These are phyloP conservation scores for Epichloe bromicola DNA, from an alignment of 2,329 filamentous ascomycete genomes.

Conservation along the genomic window DNA sequence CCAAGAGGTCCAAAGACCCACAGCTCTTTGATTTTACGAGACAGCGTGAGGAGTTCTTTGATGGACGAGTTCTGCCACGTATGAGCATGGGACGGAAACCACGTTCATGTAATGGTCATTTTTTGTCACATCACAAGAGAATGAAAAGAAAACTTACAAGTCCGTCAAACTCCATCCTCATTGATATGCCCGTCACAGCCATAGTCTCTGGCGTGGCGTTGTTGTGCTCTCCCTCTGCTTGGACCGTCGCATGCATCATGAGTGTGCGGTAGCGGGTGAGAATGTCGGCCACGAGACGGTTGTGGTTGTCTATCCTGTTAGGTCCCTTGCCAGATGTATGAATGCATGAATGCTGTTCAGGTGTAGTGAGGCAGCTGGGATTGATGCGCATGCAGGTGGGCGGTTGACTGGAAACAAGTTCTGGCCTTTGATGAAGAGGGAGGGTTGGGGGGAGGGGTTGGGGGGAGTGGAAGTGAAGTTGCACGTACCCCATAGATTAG, in stretches of 20 bases:
- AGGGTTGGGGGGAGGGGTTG: no score
- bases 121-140: background rate
- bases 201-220: slow-evolving; percentile 28
- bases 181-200: slow-evolving; percentile 29
- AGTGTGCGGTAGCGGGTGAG: slow-evolving; percentile 30
- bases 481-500: slow-evolving; percentile 24
- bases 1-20: slow-evolving; percentile 32
- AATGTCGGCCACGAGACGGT: slow-evolving; percentile 31
- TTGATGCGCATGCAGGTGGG: no score
- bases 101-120: no score
- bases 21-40: slow-evolving; percentile 31
- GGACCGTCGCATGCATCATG: slow-evolving; percentile 30
- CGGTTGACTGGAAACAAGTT: no score
- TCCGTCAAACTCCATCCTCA: slow-evolving; percentile 33
- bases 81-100: no score
- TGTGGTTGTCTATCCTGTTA: slow-evolving; percentile 23
- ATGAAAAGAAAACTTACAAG: slow-evolving; percentile 16
- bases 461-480: background rate
- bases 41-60: slow-evolving; percentile 31
- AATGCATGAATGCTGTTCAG: no score
- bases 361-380: no score
- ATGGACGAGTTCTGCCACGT: slow-evolving; percentile 25
- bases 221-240: slow-evolving; percentile 25
- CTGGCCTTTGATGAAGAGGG: background rate
- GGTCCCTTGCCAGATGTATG: no score